A percentile compares a stretch with the other conserved stretches of the same genome.
phyloP scores from a whole-genome alignment of 495 filamentous ascomycete species.

The Neurospora hispaniola region DNA sequence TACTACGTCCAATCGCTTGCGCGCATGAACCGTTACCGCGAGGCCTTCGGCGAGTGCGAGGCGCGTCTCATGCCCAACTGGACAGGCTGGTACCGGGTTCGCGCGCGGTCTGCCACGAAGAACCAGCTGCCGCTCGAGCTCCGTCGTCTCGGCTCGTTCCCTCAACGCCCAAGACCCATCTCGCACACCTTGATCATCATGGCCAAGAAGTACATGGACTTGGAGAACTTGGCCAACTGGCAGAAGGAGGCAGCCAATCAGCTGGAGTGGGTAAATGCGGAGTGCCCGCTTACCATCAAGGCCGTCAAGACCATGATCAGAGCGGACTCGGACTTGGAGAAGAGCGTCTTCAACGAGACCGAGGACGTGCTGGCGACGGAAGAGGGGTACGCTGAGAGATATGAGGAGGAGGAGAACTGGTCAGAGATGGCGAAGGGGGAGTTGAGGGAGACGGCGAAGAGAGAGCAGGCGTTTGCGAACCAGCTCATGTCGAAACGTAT shows the following conservation, averaged over 20 bases:
- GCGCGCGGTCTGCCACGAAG: slow-evolving; percentile 7
- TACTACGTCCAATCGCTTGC: slow-evolving; percentile 43
- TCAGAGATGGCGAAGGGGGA: not conserved
- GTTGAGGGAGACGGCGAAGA: not conserved
- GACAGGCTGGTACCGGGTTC: slow-evolving; percentile 50
- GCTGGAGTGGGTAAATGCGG: slow-evolving; percentile 14
- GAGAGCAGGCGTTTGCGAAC: not conserved
- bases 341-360: not conserved
- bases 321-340: not conserved
- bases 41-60: slow-evolving; percentile 63
- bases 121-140: slow-evolving; percentile 24
- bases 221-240: slow-evolving; percentile 25
- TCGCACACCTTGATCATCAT: slow-evolving; percentile 30
- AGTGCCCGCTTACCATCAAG: slow-evolving; percentile 19
- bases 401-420: not conserved
- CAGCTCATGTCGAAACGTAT: not conserved
- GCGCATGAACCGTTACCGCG: slow-evolving; percentile 24
- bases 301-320: slow-evolving; percentile 31
- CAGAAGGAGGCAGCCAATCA: slow-evolving; percentile 17
- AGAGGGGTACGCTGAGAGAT: not conserved
- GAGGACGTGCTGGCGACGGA: not conserved
- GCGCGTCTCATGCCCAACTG: slow-evolving; percentile 62
- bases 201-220: slow-evolving; percentile 27
- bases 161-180: slow-evolving; percentile 25
- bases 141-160: slow-evolving; percentile 21